phyloP scores from a whole-genome alignment of 257 asterid genomes.

The Solanum pennellii region DNA sequence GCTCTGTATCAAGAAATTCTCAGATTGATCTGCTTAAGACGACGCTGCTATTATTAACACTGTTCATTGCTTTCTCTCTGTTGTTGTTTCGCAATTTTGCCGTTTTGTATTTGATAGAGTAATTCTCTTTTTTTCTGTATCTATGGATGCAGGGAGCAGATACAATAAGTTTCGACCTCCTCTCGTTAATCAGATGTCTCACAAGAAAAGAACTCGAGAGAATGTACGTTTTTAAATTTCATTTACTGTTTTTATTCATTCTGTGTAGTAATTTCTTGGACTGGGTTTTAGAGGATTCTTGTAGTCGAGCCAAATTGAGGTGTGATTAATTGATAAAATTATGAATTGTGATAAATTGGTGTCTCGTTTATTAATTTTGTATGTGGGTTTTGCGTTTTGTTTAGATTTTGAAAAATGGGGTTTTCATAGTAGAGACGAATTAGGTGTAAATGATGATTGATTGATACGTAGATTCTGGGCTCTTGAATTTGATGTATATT shows the following conservation, averaged over 20 bases:
- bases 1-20: background rate
- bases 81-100: background rate
- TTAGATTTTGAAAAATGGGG: background rate
- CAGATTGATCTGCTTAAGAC: background rate
- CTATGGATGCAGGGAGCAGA: background rate
- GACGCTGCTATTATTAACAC: background rate
- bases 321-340: background rate
- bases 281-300: background rate
- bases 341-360: background rate
- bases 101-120: background rate
- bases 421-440: background rate
- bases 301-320: background rate
- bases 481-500: background rate
- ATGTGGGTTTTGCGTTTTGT: background rate
- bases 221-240: background rate
- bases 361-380: background rate
- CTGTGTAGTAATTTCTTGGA: background rate
- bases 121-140: background rate
- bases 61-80: background rate
- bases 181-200: background rate
- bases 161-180: background rate
- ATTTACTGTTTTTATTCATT: background rate
- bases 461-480: background rate
- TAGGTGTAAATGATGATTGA: background rate
- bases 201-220: background rate